phyloP scores from a whole-genome alignment of 441 rosid genomes.

The Pelargonium cotyledonis region DNA sequence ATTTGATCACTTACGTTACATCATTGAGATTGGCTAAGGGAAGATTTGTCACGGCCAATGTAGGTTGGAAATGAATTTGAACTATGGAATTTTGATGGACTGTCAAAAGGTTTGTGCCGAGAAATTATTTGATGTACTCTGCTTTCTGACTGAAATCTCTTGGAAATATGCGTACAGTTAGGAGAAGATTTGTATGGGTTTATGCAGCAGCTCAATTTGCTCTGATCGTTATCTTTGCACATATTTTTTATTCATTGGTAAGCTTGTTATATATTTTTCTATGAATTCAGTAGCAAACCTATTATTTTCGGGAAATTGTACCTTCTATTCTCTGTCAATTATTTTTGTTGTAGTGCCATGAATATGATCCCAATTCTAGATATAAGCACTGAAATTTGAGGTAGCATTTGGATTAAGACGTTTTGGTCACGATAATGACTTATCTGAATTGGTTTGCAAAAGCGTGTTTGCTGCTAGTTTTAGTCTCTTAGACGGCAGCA shows the following conservation, averaged over 20 bases:
- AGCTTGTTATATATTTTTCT: slow-evolving; percentile 13
- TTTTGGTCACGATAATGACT: too few relatives aligned
- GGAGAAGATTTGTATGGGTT: slow-evolving; percentile 39
- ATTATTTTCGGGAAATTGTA: slow-evolving; percentile 44
- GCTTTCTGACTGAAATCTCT: slow-evolving; percentile 10
- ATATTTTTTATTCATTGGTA: slow-evolving; percentile 38
- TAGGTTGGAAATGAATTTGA: too few relatives aligned
- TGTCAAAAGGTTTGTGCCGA: neutral
- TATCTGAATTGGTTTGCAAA: neutral
- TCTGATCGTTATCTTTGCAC: slow-evolving; percentile 38
- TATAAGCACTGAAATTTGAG: too few relatives aligned
- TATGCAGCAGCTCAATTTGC: slow-evolving; percentile 42
- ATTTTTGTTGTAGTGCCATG: too few relatives aligned
- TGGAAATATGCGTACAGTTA: slow-evolving; percentile 30
- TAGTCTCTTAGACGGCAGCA: neutral
- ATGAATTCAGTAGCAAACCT: slow-evolving; percentile 11
- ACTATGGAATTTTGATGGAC: neutral
- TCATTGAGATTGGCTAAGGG: neutral
- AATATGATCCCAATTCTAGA: too few relatives aligned
- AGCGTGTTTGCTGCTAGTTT: neutral
- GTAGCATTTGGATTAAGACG: too few relatives aligned
- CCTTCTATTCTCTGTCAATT: neutral
- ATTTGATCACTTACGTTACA: neutral
- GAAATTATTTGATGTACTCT: slow-evolving; percentile 5
- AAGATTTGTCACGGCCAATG: neutral